These are phyloP conservation scores for Aspergillus ustus DNA, from an alignment of 2,329 filamentous ascomycete genomes.

Conservation along the genomic window DNA sequence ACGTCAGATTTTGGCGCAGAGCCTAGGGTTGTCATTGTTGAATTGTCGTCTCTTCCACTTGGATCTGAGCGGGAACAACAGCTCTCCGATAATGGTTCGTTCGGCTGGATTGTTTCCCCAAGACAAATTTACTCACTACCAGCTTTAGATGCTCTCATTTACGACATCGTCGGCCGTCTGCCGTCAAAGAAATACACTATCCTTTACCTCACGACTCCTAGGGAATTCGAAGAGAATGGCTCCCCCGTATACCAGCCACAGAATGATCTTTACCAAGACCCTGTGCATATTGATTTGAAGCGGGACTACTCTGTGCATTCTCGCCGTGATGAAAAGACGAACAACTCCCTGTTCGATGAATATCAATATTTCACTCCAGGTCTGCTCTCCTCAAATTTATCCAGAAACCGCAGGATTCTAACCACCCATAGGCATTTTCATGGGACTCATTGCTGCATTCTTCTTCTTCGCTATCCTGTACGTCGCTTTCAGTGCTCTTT, in stretches of 20 bases:
- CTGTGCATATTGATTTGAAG: conserved; percentile 75
- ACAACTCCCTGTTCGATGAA: conserved; percentile 71
- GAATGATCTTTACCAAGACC: conserved; percentile 57
- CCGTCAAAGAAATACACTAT: conserved; percentile 70
- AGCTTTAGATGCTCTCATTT: conserved; percentile 52
- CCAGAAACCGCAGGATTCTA: background rate
- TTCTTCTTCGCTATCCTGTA: conserved; percentile 77
- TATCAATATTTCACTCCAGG: conserved; percentile 94
- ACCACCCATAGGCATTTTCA: conserved; percentile 74
- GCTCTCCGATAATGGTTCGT: conserved; percentile 50
- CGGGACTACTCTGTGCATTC: conserved; percentile 55
- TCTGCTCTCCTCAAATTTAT: conserved; percentile 47
- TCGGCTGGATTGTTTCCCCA: conserved; percentile 1
- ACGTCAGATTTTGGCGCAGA: conserved; percentile 40
- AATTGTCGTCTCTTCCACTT: conserved; percentile 49
- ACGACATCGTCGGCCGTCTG: conserved; percentile 52
- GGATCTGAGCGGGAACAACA: conserved; percentile 42
- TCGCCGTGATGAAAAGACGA: conserved; percentile 44
- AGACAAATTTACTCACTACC: conserved; percentile 10
- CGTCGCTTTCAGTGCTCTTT: conserved; percentile 75
- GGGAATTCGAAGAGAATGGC: conserved; percentile 37
- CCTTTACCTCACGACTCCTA: conserved; percentile 71
- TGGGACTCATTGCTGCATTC: conserved; percentile 73
- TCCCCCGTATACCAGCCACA: conserved; percentile 65
- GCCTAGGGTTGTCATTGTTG: conserved; percentile 50